Evolutionary conservation across 257 asterid species (phyloP).

Genomic region (Solanum paucissectum): DNA sequence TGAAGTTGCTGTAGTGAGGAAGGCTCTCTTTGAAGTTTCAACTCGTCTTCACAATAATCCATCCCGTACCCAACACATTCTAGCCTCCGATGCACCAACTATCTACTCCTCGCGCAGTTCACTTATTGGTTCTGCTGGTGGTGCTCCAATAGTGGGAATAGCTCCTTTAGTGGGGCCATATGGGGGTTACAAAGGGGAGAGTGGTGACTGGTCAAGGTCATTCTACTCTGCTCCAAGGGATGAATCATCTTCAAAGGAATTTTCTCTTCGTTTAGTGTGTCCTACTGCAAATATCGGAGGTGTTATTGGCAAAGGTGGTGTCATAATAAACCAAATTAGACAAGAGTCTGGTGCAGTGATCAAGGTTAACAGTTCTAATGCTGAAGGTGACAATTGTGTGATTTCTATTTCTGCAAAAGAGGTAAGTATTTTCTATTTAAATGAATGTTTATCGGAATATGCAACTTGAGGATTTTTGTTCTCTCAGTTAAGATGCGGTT

Average conservation of each 20-base stretch:
- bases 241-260: slow-evolving; percentile 13
- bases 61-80: slow-evolving; percentile 13
- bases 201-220: slow-evolving; percentile 9
- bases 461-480: background rate
- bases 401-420: slow-evolving; percentile 14
- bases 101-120: slow-evolving; percentile 9
- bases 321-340: slow-evolving; percentile 18
- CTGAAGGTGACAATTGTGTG: slow-evolving; percentile 18
- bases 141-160: slow-evolving; percentile 13
- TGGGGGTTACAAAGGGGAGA: slow-evolving; percentile 15
- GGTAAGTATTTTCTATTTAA: background rate
- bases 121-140: slow-evolving; percentile 1
- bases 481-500: background rate
- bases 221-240: slow-evolving; percentile 10
- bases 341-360: slow-evolving; percentile 15
- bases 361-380: slow-evolving; percentile 11
- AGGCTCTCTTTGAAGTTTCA: slow-evolving; percentile 13
- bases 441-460: background rate
- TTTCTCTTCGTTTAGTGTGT: slow-evolving; percentile 15
- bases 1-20: slow-evolving; percentile 9
- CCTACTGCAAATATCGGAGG: slow-evolving; percentile 13
- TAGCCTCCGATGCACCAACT: slow-evolving; percentile 6
- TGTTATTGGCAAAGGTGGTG: slow-evolving; percentile 21
- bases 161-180: slow-evolving; percentile 17
- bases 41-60: slow-evolving; percentile 20